Evolutionary conservation across 148 eudicot species (phyloP), one percentile per base, ranked within the genome.

Genomic region (Polygonum maritimum): DNA sequence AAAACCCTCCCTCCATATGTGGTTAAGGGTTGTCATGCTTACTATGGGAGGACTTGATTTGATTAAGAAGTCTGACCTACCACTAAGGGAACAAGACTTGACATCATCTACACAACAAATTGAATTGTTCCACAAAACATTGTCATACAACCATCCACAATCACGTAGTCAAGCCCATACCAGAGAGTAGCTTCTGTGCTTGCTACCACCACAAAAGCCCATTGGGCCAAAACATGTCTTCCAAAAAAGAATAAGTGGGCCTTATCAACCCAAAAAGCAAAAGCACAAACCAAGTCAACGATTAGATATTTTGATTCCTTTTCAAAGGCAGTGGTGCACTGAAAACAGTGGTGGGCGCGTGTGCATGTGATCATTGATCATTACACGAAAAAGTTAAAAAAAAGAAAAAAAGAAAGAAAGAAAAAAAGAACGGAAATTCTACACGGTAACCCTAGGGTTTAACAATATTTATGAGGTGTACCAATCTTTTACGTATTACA

Each of bases 391-490:
- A 36, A 67, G 31, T 7, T 12, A 33, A 26, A 26, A 26, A 26
- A 26, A 26, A 1, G 21, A 38, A 33, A 67, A 15, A 36, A 67
- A 63, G 16, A 33, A 33, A 31, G 35, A 67, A 36, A 67, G 71
- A 16, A 67, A 31, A 65, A 67, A 36, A 67, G 71, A 16, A 67
- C n/a, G n/a, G n/a, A n/a, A n/a, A n/a, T n/a, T n/a, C n/a, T n/a
- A n/a, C n/a, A n/a, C n/a, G n/a, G n/a, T n/a, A n/a, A n/a, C n/a
- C n/a, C n/a, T n/a, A n/a, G n/a, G n/a, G n/a, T n/a, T n/a, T n/a
- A n/a, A n/a, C n/a, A n/a, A n/a, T n/a, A n/a, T n/a, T n/a, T n/a
- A n/a, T n/a, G n/a, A n/a, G n/a, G n/a, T n/a, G n/a, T n/a, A n/a
- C n/a, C n/a, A n/a, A n/a, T n/a, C n/a, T n/a, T n/a, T n/a, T n/a